These are phyloP conservation scores for Fusarium metavorans DNA, from an alignment of 2,329 filamentous ascomycete species.

Conservation along the genomic window DNA sequence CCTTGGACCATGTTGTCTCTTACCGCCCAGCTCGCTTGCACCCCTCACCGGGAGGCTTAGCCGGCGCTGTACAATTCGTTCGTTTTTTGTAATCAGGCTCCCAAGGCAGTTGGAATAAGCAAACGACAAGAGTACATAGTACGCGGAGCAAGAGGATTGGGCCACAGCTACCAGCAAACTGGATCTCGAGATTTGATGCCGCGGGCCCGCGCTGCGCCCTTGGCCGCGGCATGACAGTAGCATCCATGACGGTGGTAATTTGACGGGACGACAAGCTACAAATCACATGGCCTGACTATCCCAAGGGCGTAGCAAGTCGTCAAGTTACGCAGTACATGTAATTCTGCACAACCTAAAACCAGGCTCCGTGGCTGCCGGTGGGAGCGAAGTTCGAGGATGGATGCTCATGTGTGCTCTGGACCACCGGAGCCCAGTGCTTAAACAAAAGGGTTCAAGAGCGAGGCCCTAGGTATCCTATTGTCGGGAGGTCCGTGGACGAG, in stretches of 20 bases:
- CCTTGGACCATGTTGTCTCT: slow-evolving; percentile 18
- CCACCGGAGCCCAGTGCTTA: slow-evolving; percentile 13
- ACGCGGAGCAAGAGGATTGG: slow-evolving; percentile 27
- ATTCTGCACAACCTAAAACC: neutral
- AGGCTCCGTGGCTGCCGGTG: slow-evolving; percentile 1
- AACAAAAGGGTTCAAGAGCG: neutral
- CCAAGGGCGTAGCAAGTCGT: slow-evolving; percentile 3
- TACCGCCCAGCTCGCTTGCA: slow-evolving; percentile 34
- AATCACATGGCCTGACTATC: slow-evolving; percentile 7
- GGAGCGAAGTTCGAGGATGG: neutral
- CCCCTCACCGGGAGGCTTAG: slow-evolving; percentile 39
- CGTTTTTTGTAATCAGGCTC: slow-evolving; percentile 19
- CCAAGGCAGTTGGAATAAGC: slow-evolving; percentile 25
- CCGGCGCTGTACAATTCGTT: slow-evolving; percentile 32
- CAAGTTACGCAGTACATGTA: neutral
- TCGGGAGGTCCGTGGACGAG: slow-evolving; percentile 17
- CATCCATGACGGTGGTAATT: slow-evolving; percentile 8
- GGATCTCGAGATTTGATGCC: neutral
- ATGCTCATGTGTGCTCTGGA: slow-evolving; percentile 5
- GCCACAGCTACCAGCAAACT: neutral
- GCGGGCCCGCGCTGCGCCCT: neutral
- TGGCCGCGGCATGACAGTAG: slow-evolving; percentile 2
- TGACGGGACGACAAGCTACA: neutral
- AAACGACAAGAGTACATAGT: slow-evolving; percentile 1
- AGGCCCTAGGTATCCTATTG: neutral